Evolutionary conservation across 148 eudicot genomes (phyloP), one percentile per base, ranked within the genome.

Genomic region (Pouteria glomerata): DNA sequence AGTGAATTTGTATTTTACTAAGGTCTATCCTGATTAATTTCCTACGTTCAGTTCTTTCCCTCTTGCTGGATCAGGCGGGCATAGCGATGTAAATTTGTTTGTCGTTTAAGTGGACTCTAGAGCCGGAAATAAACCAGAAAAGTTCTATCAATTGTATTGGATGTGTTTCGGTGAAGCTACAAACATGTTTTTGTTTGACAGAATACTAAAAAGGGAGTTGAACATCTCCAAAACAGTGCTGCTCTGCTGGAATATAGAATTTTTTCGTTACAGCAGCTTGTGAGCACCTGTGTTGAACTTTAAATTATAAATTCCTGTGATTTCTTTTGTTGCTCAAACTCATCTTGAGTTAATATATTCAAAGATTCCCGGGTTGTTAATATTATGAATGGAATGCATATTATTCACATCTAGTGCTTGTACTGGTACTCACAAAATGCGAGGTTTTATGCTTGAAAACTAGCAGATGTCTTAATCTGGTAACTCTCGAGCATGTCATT

Each of bases 21-120:
- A n/a, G n/a, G n/a, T n/a, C n/a, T n/a, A n/a, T n/a, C n/a, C n/a
- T n/a, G n/a, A n/a, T n/a, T n/a, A n/a, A n/a, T n/a, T n/a, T n/a
- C n/a, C n/a, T n/a, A n/a, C 18, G 31, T 63, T 70, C 63, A 41
- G 45, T 76, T 71, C 75, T 70, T 70, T 48, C 68, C 50, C 12
- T 18, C 51, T 59, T 30, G 23, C 29, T n/a, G n/a, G n/a, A n/a
- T n/a, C n/a, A n/a, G n/a, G n/a, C n/a, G n/a, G n/a, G n/a, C n/a
- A n/a, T n/a, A n/a, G n/a, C n/a, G n/a, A n/a, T n/a, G n/a, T n/a
- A n/a, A n/a, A n/a, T n/a, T n/a, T n/a, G n/a, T n/a, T n/a, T n/a
- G n/a, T n/a, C n/a, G n/a, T 41, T 65, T 45, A 21, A 52, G 30
- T 19, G n/a, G 53, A 19, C 42, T 21, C 16, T 21, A 56, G 30